These are phyloP conservation scores for Podospora comata DNA, from an alignment of 495 filamentous ascomycete genomes.

Conservation along the genomic window DNA sequence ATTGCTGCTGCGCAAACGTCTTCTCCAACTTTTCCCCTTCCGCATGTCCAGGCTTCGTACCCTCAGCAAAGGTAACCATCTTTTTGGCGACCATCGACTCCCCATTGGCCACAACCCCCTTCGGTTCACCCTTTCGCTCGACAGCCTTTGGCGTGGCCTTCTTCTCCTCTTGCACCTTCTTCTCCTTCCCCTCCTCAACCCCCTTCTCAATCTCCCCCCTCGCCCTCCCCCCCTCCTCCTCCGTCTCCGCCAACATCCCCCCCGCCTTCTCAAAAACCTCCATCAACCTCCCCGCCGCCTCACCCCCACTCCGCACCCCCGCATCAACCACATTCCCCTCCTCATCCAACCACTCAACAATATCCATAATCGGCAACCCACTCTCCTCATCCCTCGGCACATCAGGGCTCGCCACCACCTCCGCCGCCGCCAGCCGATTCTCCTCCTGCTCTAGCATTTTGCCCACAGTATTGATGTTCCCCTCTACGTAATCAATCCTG, in stretches of 20 bases:
- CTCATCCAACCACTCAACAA: constrained; percentile 88
- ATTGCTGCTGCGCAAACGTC: constrained; percentile 38
- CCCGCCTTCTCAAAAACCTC: constrained; percentile 70
- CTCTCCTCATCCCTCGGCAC: constrained; percentile 55
- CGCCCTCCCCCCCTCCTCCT: constrained; percentile 16
- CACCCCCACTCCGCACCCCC: constrained; percentile 57
- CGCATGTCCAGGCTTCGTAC: constrained; percentile 50
- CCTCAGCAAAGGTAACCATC: constrained; percentile 51
- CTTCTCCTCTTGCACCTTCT: not conserved
- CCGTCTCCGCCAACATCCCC: constrained; percentile 23
- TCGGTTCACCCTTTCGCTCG: not conserved
- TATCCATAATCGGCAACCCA: constrained; percentile 75
- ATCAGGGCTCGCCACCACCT: constrained; percentile 45
- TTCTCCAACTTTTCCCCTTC: constrained; percentile 24
- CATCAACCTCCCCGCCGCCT: constrained; percentile 58
- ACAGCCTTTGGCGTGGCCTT: constrained; percentile 6
- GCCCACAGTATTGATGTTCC: constrained; percentile 67
- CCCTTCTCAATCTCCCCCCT: not conserved
- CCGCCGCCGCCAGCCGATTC: constrained; percentile 57
- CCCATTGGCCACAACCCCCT: constrained; percentile 2
- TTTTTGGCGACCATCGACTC: constrained; percentile 31
- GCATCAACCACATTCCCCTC: constrained; percentile 77
- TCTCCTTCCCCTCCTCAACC: constrained; percentile 3
- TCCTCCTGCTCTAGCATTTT: constrained; percentile 68
- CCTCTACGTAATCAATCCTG: constrained; percentile 81